Base-by-base conservation (phyloP, 345 rosid genomes). In the Euphorbia lathyris region DNA sequence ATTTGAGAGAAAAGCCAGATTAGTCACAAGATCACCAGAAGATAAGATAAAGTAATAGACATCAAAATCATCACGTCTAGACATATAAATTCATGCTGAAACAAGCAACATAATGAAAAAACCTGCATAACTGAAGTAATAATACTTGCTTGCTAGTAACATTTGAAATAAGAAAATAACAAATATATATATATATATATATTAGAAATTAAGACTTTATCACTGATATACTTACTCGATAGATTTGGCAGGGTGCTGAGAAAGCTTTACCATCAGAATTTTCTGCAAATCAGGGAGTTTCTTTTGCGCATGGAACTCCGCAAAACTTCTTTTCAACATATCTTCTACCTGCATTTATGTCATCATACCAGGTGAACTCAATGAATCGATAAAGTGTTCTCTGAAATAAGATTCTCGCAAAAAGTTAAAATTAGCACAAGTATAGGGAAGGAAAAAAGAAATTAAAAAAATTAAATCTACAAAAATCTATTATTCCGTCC, bases 321-420 rank as follows among this genome's bases (percentile, higher is more conserved):
- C 96, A 83, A 94, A 94, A 80, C 97, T 94, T 84, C 97, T 86
- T 88, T 94, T 94, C 83, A 94, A 70, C 99, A 94, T 94, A 72
- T 94, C 99, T 83, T 94, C 99, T 73, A 94, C 97, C 98, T 94
- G 86, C 76, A 77, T 20, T 77, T 62, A 67, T 23, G 59, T 26
- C 56, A 25, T 61, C 45, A 63, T 68, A 67, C 48, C 74, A 8
- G 58, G 50, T 52, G 59, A 55, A 17, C 48, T 67, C 32, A 40
- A 8, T 19, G 13, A 47, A 70, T 43, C 38, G 16, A 51, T 7
- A 9, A 25, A 17, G 34, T 23, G 12, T 10, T 36, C 52, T 43
- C 63, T 7, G 56, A n/a, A 48, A 30, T 16, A 23, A 42, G 50
- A 17, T 42, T 43, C 11, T 34, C 22, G 1, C 22, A 53, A 53